Conservation (phyloP, 352 stramenopile genomes). For the Phytopythium mirpurense region DNA sequence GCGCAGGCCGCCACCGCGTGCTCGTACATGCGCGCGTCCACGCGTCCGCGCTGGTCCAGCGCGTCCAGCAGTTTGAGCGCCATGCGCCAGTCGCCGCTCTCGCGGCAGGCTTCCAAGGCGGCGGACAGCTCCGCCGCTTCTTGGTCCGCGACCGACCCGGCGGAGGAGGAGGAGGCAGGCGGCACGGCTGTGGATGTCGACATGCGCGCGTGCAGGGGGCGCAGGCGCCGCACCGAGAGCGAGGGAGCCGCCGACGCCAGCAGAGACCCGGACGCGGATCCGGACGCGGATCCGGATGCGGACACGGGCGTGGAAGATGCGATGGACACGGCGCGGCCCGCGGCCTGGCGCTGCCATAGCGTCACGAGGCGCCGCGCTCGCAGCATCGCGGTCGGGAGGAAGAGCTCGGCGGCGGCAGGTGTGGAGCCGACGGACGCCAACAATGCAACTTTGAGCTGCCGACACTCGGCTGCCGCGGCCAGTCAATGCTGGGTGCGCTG, state of each 20-base stretch:
- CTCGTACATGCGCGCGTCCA: conserved; percentile 77
- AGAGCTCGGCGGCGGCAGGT: no score
- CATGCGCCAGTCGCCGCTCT: conserved; percentile 67
- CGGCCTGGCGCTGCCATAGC: conserved; percentile 21
- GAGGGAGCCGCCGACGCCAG: conserved; percentile 10
- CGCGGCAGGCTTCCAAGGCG: conserved; percentile 43
- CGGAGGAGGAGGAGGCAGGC: conserved; percentile 5
- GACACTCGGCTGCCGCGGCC: no score
- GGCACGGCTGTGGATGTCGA: conserved; percentile 16
- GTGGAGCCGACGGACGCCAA: no score
- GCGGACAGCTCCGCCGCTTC: conserved; percentile 21
- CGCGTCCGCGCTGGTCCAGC: conserved; percentile 46
- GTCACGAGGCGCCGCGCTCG: conserved; percentile 29
- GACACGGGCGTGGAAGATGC: no score
- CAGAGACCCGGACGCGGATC: not conserved
- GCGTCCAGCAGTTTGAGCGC: conserved; percentile 70
- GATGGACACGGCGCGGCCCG: not conserved
- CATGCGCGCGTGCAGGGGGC: not conserved
- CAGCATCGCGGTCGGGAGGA: conserved; percentile 15
- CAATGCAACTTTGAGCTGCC: no score
- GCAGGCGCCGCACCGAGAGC: not conserved
- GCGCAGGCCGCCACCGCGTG: conserved; percentile 70
- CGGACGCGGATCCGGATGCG: no score
- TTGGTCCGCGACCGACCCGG: conserved; percentile 11
- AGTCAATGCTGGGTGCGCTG: no score